Evolutionary conservation across 495 filamentous ascomycete species (phyloP), one percentile per base, ranked within the genome.

Genomic region (Tuber aestivum): DNA sequence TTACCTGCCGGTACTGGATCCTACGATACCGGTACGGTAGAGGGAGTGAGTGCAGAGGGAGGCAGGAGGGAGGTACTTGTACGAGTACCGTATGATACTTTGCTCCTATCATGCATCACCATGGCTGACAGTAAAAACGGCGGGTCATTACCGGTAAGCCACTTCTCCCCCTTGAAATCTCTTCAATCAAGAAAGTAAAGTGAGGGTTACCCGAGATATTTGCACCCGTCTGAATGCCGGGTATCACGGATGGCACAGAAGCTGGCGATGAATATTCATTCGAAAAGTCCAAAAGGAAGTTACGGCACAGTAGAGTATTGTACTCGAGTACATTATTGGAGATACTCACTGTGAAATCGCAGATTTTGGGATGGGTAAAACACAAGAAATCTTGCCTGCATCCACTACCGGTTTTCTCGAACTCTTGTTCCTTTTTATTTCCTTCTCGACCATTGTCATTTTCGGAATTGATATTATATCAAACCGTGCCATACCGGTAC

Each of bases 61-160:
- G 40, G n/a, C n/a, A n/a, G 14, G 14, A 40, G 27, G 23, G 20
- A 27, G n/a, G n/a, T n/a, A n/a, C n/a, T n/a, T n/a, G n/a, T n/a
- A n/a, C n/a, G n/a, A n/a, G n/a, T n/a, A n/a, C n/a, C n/a, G n/a
- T n/a, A 32, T 61, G 50, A 65, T 65, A 35, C 27, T 65, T 65
- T 16, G 20, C 56, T 35, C 56, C 32, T 40, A 40, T 40, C 38
- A 40, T 20, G 1, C 56, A 65, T 35, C 56, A 35, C 16, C 27
- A 5, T 61, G 12, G 3, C n/a, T 18, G 27, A 65, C 12, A 27
- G 27, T 18, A 74, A 78, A 79, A 75, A 74, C 69, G 77, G 79
- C 70, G 72, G 78, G 78, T 79, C 78, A 79, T 75, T 78, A 75
- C 77, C 73, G 78, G 78, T 79, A 79, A 79, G 78, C 78, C 76